These are phyloP conservation scores for Pythium monospermum DNA, from an alignment of 352 stramenopile species.

Conservation along the genomic window DNA sequence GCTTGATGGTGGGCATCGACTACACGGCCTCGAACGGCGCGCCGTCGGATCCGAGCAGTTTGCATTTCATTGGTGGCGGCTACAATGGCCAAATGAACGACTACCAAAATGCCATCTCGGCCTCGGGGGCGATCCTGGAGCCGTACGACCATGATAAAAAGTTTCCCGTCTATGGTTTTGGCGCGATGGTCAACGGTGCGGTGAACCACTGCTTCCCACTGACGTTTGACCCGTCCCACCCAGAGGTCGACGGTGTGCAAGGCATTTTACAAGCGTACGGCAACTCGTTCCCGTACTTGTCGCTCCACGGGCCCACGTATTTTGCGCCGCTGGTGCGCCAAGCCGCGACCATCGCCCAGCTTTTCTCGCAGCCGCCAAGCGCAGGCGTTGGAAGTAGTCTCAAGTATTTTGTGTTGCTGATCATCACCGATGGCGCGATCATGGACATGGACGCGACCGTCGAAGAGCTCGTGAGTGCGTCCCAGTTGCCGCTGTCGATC, in stretches of 20 bases:
- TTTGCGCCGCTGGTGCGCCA: conserved; percentile 76
- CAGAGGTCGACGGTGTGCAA: conserved; percentile 55
- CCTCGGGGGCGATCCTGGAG: conserved; percentile 63
- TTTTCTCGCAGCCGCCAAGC: conserved; percentile 35
- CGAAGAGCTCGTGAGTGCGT: conserved; percentile 62
- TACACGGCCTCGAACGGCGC: conserved; percentile 71
- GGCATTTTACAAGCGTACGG: conserved; percentile 60
- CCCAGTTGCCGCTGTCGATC: conserved; percentile 65
- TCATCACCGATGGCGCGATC: conserved; percentile 69
- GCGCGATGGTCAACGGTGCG: conserved; percentile 51
- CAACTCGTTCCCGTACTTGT: conserved; percentile 59
- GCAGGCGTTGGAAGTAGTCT: conserved; percentile 38
- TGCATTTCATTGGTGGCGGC: conserved; percentile 56
- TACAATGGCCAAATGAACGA: conserved; percentile 65
- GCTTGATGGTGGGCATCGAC: conserved; percentile 77
- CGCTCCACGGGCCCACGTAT: conserved; percentile 68
- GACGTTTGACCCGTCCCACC: conserved; percentile 58
- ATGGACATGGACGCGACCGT: conserved; percentile 79
- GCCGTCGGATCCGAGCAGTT: conserved; percentile 35
- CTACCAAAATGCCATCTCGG: conserved; percentile 72
- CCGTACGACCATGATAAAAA: conserved; percentile 70
- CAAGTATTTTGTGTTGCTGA: conserved; percentile 76
- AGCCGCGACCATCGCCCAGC: conserved; percentile 50
- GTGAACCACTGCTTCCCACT: conserved; percentile 70
- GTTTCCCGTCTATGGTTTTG: conserved; percentile 82